Base-by-base conservation (phyloP, 768 basidiomycete species). In the Leucocoprinus birnbaumii region DNA sequence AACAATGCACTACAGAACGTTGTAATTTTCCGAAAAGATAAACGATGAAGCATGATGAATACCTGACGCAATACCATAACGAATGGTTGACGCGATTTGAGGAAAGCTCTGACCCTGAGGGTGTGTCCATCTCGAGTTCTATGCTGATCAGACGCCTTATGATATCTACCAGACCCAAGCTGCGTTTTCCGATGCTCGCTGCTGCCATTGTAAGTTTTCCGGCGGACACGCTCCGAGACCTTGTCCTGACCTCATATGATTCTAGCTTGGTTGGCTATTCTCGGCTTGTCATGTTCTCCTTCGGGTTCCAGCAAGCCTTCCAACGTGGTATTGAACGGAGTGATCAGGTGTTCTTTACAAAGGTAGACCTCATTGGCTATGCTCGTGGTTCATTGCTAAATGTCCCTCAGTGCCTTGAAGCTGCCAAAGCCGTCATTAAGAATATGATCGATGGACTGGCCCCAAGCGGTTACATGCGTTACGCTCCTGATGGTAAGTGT, bases 271-370 rank as follows among this genome's bases (percentile, higher is more conserved):
- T 87, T 55, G 81, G 74, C 25, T 92, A 91, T 62, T 87, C 87
- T 34, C 78, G 90, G 14, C 80, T 92, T 10, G 90, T 92, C 47
- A 89, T 91, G 87, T 90, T 82, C 63, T 91, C 90, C 0, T 91
- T 92, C 61, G 89, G 87, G 3, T 91, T 91, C 71, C 89, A 92
- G 59, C 86, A 91, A 61, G 89, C 89, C 1, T 90, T 82, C 67
- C 80, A 85, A 59, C 80, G 86, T 7, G 87, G 88, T 1, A 78
- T 89, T 25, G 75, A 83, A 58, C 68, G 75, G 1, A 78, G 77
- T 1, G 87, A 90, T 65, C 68, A 82, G 16, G 63, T 89, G 19
- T 87, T 87, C 66, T 84, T 91, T 58, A 79, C 74, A 53, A 86
- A 84, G 76, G 89, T 86, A 25, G 14, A 73, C 49, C 6, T 11